Conservation (phyloP, 139 green algal genomes). For the Tetraselmis chui region DNA sequence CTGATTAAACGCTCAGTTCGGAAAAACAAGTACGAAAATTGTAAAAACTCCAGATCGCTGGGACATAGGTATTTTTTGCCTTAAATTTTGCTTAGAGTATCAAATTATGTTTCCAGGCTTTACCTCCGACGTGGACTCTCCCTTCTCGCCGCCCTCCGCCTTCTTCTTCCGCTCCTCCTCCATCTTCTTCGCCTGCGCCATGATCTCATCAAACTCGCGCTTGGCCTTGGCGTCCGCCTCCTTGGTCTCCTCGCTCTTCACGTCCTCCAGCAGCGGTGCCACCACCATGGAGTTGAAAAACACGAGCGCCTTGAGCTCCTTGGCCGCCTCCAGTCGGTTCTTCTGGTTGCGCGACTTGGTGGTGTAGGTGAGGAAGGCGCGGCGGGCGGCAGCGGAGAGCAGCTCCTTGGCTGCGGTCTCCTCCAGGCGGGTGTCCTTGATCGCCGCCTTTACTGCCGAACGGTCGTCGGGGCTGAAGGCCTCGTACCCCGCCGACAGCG, state of each 20-base stretch:
- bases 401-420: conserved; percentile 46
- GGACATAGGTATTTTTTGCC: too few species aligned
- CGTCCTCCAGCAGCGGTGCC: conserved; percentile 69
- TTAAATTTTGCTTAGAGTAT: too few species aligned
- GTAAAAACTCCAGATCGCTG: too few species aligned
- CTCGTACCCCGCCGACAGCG: conserved; percentile 22
- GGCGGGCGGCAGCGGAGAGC: conserved; percentile 8
- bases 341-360: conserved; percentile 37
- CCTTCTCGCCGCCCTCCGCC: conserved; percentile 21
- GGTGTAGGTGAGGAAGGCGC: conserved; percentile 51
- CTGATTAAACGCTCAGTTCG: too few species aligned
- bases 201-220: conserved; percentile 15
- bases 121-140: neutral
- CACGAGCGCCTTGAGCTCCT: conserved; percentile 89
- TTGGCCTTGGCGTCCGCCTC: conserved; percentile 16
- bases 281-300: conserved; percentile 90
- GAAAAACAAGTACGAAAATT: too few species aligned
- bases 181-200: conserved; percentile 19
- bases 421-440: conserved; percentile 66
- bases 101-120: conserved; percentile 8
- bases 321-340: conserved; percentile 58
- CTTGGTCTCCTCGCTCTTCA: neutral
- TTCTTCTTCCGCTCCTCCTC: conserved; percentile 18
- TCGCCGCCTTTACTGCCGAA: conserved; percentile 37
- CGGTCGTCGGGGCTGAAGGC: neutral